A percentile compares a stretch with the other conserved stretches of the same genome.
phyloP scores from a whole-genome alignment of 768 basidiomycete species.

The Tricholoma furcatifolium region DNA sequence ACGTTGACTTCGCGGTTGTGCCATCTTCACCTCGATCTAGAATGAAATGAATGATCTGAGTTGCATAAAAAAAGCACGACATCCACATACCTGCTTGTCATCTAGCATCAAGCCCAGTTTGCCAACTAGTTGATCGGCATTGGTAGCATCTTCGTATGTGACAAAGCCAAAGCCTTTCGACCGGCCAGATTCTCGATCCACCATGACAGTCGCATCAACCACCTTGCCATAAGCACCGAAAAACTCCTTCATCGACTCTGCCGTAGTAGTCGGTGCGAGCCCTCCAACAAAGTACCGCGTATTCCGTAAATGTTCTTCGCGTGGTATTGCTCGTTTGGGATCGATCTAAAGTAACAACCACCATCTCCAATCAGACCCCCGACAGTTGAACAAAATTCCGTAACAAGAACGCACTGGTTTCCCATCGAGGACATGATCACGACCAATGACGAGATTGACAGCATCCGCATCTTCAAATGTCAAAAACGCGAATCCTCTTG shows the following conservation, averaged over 20 bases:
- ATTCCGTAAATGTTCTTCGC: constrained; percentile 73
- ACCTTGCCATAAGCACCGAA: constrained; percentile 76
- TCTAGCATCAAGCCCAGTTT: constrained; percentile 69
- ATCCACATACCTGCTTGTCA: constrained; percentile 63
- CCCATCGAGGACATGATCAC: constrained; percentile 73
- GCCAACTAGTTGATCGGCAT: constrained; percentile 65
- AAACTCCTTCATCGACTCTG: constrained; percentile 69
- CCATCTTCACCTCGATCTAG: constrained; percentile 82
- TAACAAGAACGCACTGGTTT: constrained; percentile 60
- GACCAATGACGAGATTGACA: constrained; percentile 62
- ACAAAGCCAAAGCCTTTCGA: constrained; percentile 88
- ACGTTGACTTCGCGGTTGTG: constrained; percentile 68
- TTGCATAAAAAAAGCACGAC: not conserved
- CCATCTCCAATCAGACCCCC: not conserved
- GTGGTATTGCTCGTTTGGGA: constrained; percentile 84
- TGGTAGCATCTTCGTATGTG: constrained; percentile 69
- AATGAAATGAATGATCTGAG: not conserved
- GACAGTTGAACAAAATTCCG: not conserved
- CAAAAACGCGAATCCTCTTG: constrained; percentile 82
- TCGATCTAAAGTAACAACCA: constrained; percentile 57
- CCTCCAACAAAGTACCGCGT: constrained; percentile 85
- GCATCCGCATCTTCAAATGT: constrained; percentile 71
- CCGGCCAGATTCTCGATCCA: constrained; percentile 71
- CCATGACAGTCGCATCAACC: constrained; percentile 84
- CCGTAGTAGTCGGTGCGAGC: constrained; percentile 63